Evolutionary conservation across 2,329 filamentous ascomycete genomes (phyloP).

Genomic region (Grosmannia clavigera): DNA sequence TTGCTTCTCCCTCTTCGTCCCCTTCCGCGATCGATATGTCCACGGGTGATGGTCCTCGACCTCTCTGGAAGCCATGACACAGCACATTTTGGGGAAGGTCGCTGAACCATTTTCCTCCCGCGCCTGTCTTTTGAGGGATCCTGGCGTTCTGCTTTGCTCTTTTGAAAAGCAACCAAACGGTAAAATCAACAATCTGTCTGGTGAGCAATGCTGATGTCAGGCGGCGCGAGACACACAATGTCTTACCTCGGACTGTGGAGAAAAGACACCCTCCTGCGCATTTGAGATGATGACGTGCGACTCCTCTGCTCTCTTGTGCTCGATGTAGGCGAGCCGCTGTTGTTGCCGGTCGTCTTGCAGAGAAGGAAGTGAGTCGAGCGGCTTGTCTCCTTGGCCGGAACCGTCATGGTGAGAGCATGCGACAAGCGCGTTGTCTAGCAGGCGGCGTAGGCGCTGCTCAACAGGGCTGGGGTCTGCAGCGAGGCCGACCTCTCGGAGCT

Average conservation of each 20-base stretch:
- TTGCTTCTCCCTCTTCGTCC: background rate
- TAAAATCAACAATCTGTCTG: slow-evolving; percentile 61
- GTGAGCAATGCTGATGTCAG: background rate
- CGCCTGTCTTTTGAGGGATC: slow-evolving; percentile 33
- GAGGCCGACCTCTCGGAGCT: slow-evolving; percentile 26
- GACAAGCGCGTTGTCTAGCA: slow-evolving; percentile 62
- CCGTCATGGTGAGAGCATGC: slow-evolving; percentile 29
- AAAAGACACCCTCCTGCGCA: slow-evolving; percentile 29
- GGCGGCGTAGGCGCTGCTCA: slow-evolving; percentile 32
- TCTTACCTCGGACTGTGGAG: slow-evolving; percentile 51
- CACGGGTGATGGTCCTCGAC: slow-evolving; percentile 12
- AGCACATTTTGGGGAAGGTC: slow-evolving; percentile 34
- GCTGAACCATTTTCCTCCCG: background rate
- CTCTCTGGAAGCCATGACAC: slow-evolving; percentile 66
- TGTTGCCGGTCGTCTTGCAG: slow-evolving; percentile 30
- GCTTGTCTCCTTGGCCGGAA: background rate
- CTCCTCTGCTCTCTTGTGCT: slow-evolving; percentile 39
- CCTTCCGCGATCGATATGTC: background rate
- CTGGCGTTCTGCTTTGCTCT: slow-evolving; percentile 31
- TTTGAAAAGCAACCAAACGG: slow-evolving; percentile 65
- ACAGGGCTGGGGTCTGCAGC: slow-evolving; percentile 9
- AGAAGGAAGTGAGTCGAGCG: slow-evolving; percentile 9
- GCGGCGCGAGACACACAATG: background rate
- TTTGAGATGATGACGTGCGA: slow-evolving; percentile 41
- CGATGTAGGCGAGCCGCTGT: slow-evolving; percentile 49